phyloP scores from a whole-genome alignment of 257 asterid genomes.

The Solanum tarapatanum region DNA sequence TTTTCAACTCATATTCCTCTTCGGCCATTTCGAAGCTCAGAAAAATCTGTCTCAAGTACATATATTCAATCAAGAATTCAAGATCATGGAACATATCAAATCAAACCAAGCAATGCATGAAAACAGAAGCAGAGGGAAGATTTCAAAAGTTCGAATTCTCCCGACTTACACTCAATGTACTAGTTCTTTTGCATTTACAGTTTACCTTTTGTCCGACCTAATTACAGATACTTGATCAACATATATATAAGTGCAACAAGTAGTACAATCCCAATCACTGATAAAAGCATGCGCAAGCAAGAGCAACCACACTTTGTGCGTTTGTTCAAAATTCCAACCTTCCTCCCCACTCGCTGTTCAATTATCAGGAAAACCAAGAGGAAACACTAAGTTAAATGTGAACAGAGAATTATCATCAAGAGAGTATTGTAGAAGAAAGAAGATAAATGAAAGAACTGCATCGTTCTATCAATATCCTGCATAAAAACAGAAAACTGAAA shows the following conservation, averaged over 20 bases:
- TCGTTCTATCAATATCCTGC: not conserved
- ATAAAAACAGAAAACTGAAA: not conserved
- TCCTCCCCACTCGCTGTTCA: conserved; percentile 54
- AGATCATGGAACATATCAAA: not conserved
- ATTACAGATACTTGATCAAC: conserved; percentile 63
- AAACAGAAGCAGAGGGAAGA: not conserved
- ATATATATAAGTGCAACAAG: conserved; percentile 49
- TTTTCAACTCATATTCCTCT: not conserved
- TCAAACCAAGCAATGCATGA: not conserved
- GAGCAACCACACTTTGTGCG: conserved; percentile 87
- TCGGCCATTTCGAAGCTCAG: not conserved
- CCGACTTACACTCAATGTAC: not conserved
- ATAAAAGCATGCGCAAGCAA: conserved; percentile 57
- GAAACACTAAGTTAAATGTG: not conserved
- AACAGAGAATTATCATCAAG: not conserved
- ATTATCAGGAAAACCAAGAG: not conserved
- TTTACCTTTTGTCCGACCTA: not conserved
- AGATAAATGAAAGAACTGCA: not conserved
- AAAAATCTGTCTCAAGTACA: not conserved
- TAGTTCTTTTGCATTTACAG: not conserved
- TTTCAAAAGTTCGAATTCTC: not conserved
- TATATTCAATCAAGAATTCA: not conserved
- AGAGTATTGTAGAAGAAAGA: not conserved
- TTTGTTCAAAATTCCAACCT: conserved; percentile 61
- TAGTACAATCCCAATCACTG: conserved; percentile 56